Evolutionary conservation across 148 eudicot species (phyloP), one percentile per base, ranked within the genome.

Genomic region (Nepenthes gracilis): DNA sequence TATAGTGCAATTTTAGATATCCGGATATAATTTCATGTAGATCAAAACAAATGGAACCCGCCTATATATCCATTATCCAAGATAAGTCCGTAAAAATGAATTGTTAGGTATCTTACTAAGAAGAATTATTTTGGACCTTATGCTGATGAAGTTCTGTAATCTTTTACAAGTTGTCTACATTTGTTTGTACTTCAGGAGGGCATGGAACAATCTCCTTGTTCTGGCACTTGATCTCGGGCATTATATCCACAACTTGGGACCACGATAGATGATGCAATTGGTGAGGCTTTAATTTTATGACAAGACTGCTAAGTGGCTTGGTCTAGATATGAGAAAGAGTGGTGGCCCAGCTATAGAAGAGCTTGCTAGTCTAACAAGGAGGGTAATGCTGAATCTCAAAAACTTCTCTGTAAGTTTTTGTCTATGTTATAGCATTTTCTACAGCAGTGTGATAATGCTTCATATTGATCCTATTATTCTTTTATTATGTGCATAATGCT

Each of bases 271-370:
- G 99, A 93, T 78, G 99, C 99, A 59, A 88, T 93, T 67, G 99
- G 99, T 57, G 99, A 93, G 80, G 99, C 99, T n/a, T n/a, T n/a
- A n/a, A n/a, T n/a, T n/a, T 60, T 93, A 93, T 75, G 99, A 93
- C 65, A 93, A 93, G 67, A 80, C 87, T 49, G 95, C 99, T 56
- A 93, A 86, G 72, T 93, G 99, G 99, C 96, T 93, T 73, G 96
- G 99, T 64, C 95, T 93, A 62, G 99, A 93, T 68, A n/a, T 93
- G 78, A 82, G 95, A 62, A 82, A 64, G 77, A 82, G 99, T 60
- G 99, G 99, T 37, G 99, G 99, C 58, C 92, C 95, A 50, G 96
- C 97, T 62, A 50, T 93, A 61, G 99, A 89, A 83, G 92, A 89
- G 75, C 91, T 93, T 66, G 99, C 97, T 81, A 77, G 51, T n/a